Evolutionary conservation across 306 rosid genomes (phyloP).

Genomic region (Cucurbita argyrosperma): DNA sequence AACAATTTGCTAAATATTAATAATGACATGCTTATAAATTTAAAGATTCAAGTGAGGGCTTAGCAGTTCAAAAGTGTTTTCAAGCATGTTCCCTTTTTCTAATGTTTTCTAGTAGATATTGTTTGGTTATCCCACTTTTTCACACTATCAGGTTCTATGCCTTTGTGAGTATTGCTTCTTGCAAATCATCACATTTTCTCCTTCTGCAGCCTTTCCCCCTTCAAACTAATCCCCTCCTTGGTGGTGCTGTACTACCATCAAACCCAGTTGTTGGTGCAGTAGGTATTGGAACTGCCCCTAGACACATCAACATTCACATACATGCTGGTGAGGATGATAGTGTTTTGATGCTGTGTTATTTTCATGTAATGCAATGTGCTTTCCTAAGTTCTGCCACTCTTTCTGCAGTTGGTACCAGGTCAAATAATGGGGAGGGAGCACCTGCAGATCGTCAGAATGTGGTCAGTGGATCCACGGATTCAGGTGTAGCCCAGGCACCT

Average conservation of each 20-base stretch:
- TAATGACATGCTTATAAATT: neutral
- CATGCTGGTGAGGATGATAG: conserved; percentile 57
- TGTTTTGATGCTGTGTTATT: neutral
- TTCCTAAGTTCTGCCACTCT: conserved; percentile 16
- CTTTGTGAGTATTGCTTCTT: neutral
- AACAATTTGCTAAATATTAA: neutral
- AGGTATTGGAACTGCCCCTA: conserved; percentile 73
- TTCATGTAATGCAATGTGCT: neutral
- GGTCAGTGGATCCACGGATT: conserved; percentile 37
- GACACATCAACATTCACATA: conserved; percentile 89
- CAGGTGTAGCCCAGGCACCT: conserved; percentile 33
- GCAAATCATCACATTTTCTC: neutral
- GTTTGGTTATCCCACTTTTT: neutral
- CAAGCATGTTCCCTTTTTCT: neutral
- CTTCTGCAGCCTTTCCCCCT: conserved; percentile 70
- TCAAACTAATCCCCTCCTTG: conserved; percentile 65
- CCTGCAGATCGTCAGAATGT: conserved; percentile 38
- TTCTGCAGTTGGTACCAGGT: conserved; percentile 61
- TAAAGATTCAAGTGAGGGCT: neutral
- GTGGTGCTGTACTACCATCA: conserved; percentile 53
- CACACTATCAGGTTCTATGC: neutral
- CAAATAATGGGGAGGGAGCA: conserved; percentile 55
- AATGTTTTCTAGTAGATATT: neutral
- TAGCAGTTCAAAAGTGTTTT: neutral
- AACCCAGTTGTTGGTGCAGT: conserved; percentile 55